Base-by-base conservation (phyloP, 805 yeast species). In the Candida hispaniensis region DNA sequence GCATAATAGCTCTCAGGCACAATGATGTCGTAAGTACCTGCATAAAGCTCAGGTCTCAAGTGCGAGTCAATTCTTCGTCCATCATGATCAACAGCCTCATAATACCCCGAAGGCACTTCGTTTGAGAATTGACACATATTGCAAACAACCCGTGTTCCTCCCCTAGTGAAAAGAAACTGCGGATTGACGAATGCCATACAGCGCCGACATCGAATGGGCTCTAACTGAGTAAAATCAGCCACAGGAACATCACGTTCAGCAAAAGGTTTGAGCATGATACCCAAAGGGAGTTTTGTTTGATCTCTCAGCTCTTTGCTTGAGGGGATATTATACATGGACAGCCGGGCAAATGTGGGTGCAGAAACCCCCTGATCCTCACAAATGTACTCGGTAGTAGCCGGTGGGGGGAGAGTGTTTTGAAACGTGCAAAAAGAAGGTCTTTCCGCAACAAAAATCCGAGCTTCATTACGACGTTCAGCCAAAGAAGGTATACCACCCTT, bases 171-270 rank as follows among this genome's bases (percentile, higher is more conserved):
- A 42, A 69, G 75, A 74, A 80, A 78, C 12, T 75, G 70, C 3
- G 96, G 93, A 52, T 88, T 91, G 43, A 85, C 66, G 55, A 85
- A 91, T 1, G 94, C 72, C 39, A 95, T 71, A 59, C 99, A 91
- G 43, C 97, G 75, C 45, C 73, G 70, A 58, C 99, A 91, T 46
- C 99, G 70, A 19, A 93, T 76, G 0, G 94, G 93, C 1, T 83
- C 82, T 10, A 65, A 65, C 24, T 62, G 51, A 14, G 64, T 58
- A 60, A 71, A 69, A 50, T 81, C 86, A 4, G 77, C 75, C 4
- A 67, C 64, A 0, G 94, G 93, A 2, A 85, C 69, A 56, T 8
- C 56, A 45, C 8, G 26, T 10, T 74, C 73, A 0, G 94, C 93
- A 63, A 91, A 83, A 4, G 98, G 98, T 35, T 82, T 71, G 14